Base-by-base conservation (phyloP, 306 rosid species). In the Quillaja saponaria region DNA sequence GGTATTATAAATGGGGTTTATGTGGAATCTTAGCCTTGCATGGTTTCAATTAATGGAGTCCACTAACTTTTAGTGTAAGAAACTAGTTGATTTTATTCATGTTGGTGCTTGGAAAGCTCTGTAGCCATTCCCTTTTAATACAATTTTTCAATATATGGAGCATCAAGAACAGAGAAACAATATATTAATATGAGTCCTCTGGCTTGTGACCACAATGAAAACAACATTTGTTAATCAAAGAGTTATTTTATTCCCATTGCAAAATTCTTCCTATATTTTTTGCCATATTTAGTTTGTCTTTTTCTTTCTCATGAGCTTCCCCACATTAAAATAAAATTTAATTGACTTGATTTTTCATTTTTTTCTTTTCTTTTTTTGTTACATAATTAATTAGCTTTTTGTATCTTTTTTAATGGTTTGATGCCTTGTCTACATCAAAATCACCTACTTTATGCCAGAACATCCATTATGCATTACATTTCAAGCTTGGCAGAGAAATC, bases 71-170 rank as follows among this genome's bases (percentile, higher is more conserved):
- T 49, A 21, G 48, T 61, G 41, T 49, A 14, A 0, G 8, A 58
- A 44, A 55, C 80, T 49, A 21, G 18, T 41, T 14, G 13, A 69
- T 49, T 78, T 55, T 49, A 44, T 61, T 64, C 76, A 59, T 69
- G 60, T 78, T 73, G 39, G 18, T 48, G 39, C 57, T 50, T 10
- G 20, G 40, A 31, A 69, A 51, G 11, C 48, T 58, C 20, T 39
- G 45, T 20, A 49, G 17, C 74, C 49, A 66, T 61, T 55, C 55
- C 58, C 69, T 61, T 56, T 37, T 13, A 57, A 49, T 25, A 41
- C 56, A 46, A 25, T 9, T 66, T 63, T 42, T 50, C 37, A 77
- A 69, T 40, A 25, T 37, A 55, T 37, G 13, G 40, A 52, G 34
- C 53, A 40, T 44, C 8, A 59, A 41, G 25, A 47, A 42, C 57